These are phyloP conservation scores for Suillus americanus DNA, from an alignment of 768 basidiomycete genomes.

Conservation along the genomic window DNA sequence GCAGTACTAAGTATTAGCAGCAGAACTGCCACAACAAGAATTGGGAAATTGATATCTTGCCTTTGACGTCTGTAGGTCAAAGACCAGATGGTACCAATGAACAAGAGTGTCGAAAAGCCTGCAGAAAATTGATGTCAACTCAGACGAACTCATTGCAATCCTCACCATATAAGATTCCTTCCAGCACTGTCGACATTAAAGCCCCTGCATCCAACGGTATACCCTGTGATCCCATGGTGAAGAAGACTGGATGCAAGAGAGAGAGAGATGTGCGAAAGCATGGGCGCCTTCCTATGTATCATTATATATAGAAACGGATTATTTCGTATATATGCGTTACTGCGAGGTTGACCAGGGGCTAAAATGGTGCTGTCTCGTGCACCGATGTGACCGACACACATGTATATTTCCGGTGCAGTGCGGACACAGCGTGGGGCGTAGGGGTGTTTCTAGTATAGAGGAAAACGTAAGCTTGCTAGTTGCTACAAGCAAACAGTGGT, in stretches of 20 bases:
- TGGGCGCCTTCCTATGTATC: neutral
- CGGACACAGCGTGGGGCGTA: neutral
- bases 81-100: conserved; percentile 28
- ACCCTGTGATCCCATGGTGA: neutral
- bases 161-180: neutral
- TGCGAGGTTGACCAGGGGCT: neutral
- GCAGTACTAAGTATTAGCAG: conserved; percentile 23
- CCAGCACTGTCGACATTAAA: neutral
- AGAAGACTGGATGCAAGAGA: neutral
- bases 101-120: conserved; percentile 39
- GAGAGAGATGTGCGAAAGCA: neutral
- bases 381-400: neutral
- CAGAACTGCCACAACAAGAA: conserved; percentile 15
- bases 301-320: neutral
- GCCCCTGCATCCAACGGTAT: neutral
- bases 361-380: neutral
- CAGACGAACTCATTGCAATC: neutral
- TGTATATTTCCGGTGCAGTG: neutral
- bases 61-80: conserved; percentile 12
- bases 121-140: neutral
- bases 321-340: too few species aligned
- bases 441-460: neutral
- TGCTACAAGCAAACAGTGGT: too few species aligned
- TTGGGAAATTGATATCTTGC: conserved; percentile 12
- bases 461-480: neutral